Evolutionary conservation across 1,139 yeast genomes (phyloP).

Genomic region (Suhomyces taliae): DNA sequence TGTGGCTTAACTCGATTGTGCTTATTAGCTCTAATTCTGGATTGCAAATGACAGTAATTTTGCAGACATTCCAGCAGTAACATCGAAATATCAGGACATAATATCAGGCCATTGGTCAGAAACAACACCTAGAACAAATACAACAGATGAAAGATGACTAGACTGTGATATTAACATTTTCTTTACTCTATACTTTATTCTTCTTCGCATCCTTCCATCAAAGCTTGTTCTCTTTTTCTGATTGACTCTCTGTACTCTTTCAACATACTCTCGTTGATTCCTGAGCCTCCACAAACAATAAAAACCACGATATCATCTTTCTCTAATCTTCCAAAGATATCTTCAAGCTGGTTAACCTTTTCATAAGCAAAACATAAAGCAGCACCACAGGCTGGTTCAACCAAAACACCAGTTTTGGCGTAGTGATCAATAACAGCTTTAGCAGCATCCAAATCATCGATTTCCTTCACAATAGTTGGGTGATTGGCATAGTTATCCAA

Average conservation of each 20-base stretch:
- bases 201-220: too few species aligned
- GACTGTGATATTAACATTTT: too few species aligned
- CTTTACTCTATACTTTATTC: too few species aligned
- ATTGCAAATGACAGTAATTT: too few species aligned
- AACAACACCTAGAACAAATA: too few species aligned
- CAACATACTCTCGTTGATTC: conserved; percentile 14
- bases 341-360: conserved; percentile 22
- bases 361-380: conserved; percentile 27
- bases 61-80: too few species aligned
- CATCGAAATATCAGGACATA: too few species aligned
- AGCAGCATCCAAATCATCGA: conserved; percentile 40
- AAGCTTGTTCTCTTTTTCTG: too few species aligned
- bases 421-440: conserved; percentile 29
- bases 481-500: conserved; percentile 27
- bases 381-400: conserved; percentile 49
- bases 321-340: conserved; percentile 22
- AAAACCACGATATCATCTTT: conserved; percentile 36
- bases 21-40: too few species aligned
- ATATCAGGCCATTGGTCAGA: too few species aligned
- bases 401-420: conserved; percentile 24
- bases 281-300: conserved; percentile 44
- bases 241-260: conserved; percentile 3
- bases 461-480: conserved; percentile 21
- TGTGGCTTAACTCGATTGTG: too few species aligned
- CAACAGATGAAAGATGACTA: too few species aligned